These are phyloP conservation scores for Lactarius pseudohatsudake DNA, from an alignment of 768 basidiomycete genomes.

Conservation along the genomic window DNA sequence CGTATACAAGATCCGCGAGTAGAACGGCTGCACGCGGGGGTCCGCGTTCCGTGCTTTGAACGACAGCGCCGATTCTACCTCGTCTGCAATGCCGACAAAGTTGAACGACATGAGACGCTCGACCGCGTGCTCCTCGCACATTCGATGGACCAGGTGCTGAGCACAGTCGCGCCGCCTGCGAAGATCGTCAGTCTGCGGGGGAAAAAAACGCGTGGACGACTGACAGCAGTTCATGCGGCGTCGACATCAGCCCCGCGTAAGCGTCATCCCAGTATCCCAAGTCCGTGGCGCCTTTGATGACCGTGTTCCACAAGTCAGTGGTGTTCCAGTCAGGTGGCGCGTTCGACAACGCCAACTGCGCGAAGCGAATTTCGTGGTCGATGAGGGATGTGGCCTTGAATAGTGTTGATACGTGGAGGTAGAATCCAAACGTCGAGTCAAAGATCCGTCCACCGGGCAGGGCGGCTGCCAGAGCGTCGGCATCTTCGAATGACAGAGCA, in stretches of 20 bases:
- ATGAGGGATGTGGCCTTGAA: constrained; percentile 62
- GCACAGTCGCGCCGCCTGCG: constrained; percentile 79
- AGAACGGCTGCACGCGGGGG: constrained; percentile 80
- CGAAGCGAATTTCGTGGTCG: constrained; percentile 68
- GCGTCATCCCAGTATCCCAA: constrained; percentile 83
- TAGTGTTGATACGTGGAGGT: constrained; percentile 70
- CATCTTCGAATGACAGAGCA: constrained; percentile 57
- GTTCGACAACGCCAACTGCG: constrained; percentile 76
- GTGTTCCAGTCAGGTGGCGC: constrained; percentile 54
- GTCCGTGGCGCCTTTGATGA: constrained; percentile 74
- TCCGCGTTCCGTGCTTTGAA: constrained; percentile 96
- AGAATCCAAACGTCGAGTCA: constrained; percentile 69
- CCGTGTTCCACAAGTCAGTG: constrained; percentile 72
- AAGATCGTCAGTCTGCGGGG: constrained; percentile 9
- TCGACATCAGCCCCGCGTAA: constrained; percentile 72
- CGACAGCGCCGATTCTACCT: constrained; percentile 83
- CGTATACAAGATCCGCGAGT: constrained; percentile 89
- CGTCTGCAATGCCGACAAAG: constrained; percentile 80
- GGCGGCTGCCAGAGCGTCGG: constrained; percentile 58
- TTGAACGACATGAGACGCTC: constrained; percentile 77
- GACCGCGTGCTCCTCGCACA: constrained; percentile 88
- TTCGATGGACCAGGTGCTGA: constrained; percentile 79
- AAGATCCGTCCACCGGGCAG: constrained; percentile 58
- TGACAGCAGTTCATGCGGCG: constrained; percentile 77
- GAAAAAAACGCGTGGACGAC: constrained; percentile 36